A percentile compares a stretch with the other conserved stretches of the same genome.
Conservation (phyloP, 106 monocot species). For the Allium sativum region DNA sequence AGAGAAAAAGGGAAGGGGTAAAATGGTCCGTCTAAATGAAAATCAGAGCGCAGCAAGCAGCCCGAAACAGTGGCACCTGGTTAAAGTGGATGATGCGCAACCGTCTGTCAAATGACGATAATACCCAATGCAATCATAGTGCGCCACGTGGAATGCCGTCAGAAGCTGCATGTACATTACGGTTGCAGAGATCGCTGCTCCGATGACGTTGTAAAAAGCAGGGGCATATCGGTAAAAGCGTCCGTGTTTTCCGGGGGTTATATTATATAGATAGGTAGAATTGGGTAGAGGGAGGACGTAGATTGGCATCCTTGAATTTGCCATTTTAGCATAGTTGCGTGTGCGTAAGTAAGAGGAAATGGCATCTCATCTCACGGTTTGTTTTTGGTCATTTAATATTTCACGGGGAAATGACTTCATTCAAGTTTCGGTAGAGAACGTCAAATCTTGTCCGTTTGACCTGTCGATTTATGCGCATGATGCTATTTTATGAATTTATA, state of each 20-base stretch:
- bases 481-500: too few species aligned
- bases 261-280: neutral
- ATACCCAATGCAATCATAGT: neutral
- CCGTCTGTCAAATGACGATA: neutral
- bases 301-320: neutral
- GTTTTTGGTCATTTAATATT: too few species aligned
- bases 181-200: neutral
- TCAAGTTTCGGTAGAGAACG: too few species aligned
- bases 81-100: neutral
- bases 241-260: neutral
- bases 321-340: slow-evolving; percentile 1
- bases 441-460: too few species aligned
- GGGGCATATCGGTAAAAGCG: neutral
- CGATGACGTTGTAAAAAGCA: neutral
- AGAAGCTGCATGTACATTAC: neutral
- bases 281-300: neutral
- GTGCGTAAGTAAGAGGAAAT: neutral
- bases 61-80: neutral
- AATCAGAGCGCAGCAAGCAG: neutral
- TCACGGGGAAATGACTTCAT: too few species aligned
- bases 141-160: neutral
- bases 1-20: neutral
- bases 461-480: too few species aligned
- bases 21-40: neutral
- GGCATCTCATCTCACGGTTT: neutral